These are phyloP conservation scores for Alternaria viburni DNA, from an alignment of 2,329 filamentous ascomycete species.

Conservation along the genomic window DNA sequence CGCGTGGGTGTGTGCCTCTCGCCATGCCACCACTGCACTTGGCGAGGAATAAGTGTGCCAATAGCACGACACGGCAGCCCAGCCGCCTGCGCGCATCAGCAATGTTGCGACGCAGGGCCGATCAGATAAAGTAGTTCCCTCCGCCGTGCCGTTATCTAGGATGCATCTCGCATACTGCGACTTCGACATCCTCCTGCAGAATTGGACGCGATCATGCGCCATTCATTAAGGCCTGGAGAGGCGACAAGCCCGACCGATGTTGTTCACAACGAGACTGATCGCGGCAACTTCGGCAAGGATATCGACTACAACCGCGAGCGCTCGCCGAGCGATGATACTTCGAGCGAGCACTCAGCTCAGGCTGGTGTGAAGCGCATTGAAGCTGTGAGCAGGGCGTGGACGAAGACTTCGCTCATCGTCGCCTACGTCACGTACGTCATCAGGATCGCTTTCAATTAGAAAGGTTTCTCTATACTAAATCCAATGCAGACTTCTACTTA, in stretches of 20 bases:
- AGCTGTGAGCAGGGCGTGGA: constrained; percentile 58
- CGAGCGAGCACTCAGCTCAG: constrained; percentile 37
- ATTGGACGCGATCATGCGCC: constrained; percentile 9
- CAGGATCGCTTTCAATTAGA: neutral
- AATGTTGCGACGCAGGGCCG: constrained; percentile 6
- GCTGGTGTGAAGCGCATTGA: constrained; percentile 58
- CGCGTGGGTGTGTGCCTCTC: neutral
- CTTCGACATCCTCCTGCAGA: neutral
- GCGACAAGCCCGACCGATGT: neutral
- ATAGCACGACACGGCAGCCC: neutral
- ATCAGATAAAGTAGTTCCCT: constrained; percentile 8
- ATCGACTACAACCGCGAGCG: constrained; percentile 2
- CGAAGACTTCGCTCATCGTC: constrained; percentile 53
- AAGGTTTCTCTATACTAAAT: constrained; percentile 12
- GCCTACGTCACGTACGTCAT: constrained; percentile 52
- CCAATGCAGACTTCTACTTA: constrained; percentile 53
- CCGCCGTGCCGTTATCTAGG: neutral
- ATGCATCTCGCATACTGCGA: neutral
- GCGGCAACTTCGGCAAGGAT: constrained; percentile 12
- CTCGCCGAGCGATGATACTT: constrained; percentile 12
- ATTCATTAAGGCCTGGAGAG: constrained; percentile 11
- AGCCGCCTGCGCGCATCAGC: neutral
- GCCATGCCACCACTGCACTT: constrained; percentile 12
- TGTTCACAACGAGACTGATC: constrained; percentile 4
- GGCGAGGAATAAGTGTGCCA: constrained; percentile 6